Base-by-base conservation (phyloP, 176 grass and related monocot species). In the Phyllostachys edulis region DNA sequence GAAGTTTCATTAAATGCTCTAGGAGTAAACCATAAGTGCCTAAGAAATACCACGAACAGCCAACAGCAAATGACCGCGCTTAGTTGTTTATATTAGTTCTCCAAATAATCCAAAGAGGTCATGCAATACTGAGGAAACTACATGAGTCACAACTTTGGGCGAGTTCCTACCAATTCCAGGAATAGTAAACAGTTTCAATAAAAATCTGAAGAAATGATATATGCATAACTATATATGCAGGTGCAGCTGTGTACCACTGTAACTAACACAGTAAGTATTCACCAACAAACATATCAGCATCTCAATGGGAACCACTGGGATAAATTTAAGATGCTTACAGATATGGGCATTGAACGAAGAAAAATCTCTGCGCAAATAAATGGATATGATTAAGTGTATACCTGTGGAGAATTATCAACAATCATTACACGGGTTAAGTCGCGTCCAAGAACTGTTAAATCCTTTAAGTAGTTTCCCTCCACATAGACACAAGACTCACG, bases 401-500 rank as follows among this genome's bases (percentile, higher is more conserved):
- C 96, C 93, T 99, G 96, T 5, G 96, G 96, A 54, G 96, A 99
- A 89, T 99, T 99, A 68, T 96, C 96, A 75, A 99, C 79, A 42
- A 99, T 99, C 82, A 99, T 85, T 69, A 96, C 91, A 42, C 68
- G 93, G 47, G 93, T 77, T 63, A 99, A 87, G 82, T 99, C 93
- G 56, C 96, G 83, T 2, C 96, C 96, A 84, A 99, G 93, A 67
- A 99, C 87, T 5, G 91, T 71, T 69, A 99, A 73, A 92, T 99
- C 96, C 81, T 96, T 99, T 49, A 99, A 90, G 66, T 96, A 99
- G 81, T 96, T 99, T n/a, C 96, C 96, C 87, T 99, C 96, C 50
- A 99, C 96, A 73, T 87, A 96, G 47, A 99, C 89, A 50, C 96
- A 99, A 23, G 93, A 94, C 69, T 99, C 96, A 0, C 96, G 91